Conservation (phyloP, 768 basidiomycete species). For the Lentinus brumalis region DNA sequence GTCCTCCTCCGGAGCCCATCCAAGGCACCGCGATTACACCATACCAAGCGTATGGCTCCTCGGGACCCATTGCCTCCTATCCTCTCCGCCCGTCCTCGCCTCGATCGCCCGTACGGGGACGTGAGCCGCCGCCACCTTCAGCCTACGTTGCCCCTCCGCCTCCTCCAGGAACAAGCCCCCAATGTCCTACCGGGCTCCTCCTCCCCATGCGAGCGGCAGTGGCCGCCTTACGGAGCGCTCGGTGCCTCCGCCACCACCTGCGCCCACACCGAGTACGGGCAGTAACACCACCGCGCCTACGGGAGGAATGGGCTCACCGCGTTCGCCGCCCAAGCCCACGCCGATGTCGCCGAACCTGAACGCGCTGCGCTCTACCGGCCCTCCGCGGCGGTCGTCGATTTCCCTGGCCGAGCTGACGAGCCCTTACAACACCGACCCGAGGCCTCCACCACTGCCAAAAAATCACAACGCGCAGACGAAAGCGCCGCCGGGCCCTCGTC, state of each 20-base stretch:
- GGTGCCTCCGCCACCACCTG: conserved; percentile 4
- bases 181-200: conserved; percentile 1
- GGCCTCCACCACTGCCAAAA: conserved; percentile 50
- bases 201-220: conserved; percentile 1
- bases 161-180: background rate
- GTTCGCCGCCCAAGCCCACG: conserved; percentile 25
- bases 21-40: conserved; percentile 27
- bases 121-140: conserved; percentile 15
- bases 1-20: conserved; percentile 23
- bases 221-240: conserved; percentile 1
- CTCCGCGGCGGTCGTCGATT: conserved; percentile 37
- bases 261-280: background rate
- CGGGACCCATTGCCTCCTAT: conserved; percentile 3
- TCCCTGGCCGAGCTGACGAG: conserved; percentile 44
- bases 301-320: conserved; percentile 18
- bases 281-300: background rate
- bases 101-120: conserved; percentile 18
- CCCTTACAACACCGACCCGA: conserved; percentile 33
- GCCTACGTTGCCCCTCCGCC: background rate
- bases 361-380: conserved; percentile 21
- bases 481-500: conserved; percentile 71
- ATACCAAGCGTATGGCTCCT: conserved; percentile 22
- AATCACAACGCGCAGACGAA: conserved; percentile 80
- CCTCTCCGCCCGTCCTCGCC: conserved; percentile 19
- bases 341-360: conserved; percentile 6